phyloP scores from a whole-genome alignment of 2,329 filamentous ascomycete genomes.

The Cladosporium sp. region DNA sequence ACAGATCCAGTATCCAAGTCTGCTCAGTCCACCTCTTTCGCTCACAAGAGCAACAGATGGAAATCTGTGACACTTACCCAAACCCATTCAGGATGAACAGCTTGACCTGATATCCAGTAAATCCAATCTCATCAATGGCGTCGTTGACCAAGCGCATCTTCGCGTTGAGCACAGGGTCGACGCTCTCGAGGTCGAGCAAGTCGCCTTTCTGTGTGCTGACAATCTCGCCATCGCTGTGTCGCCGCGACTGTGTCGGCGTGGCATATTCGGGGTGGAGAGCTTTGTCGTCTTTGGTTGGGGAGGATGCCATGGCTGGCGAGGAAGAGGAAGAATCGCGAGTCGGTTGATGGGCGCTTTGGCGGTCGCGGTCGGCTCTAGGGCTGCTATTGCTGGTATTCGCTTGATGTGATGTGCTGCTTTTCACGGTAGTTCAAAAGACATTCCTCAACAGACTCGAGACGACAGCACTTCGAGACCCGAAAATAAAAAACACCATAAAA shows the following conservation, averaged over 20 bases:
- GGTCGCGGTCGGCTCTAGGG: neutral
- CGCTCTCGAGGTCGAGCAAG: slow-evolving; percentile 52
- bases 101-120: slow-evolving; percentile 52
- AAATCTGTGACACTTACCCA: slow-evolving; percentile 42
- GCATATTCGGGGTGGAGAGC: neutral
- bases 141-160: slow-evolving; percentile 69
- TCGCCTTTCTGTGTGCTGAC: slow-evolving; percentile 37
- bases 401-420: neutral
- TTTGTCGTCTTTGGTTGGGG: neutral
- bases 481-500: no score
- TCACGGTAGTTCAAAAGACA: neutral
- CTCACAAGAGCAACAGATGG: neutral
- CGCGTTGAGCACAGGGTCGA: slow-evolving; percentile 57
- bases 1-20: no score
- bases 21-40: neutral
- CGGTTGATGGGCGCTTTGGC: neutral
- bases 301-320: neutral
- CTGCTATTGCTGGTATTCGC: neutral
- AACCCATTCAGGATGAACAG: slow-evolving; percentile 59
- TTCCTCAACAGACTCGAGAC: neutral
- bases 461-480: no score
- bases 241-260: neutral
- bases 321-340: neutral
- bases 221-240: neutral
- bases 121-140: slow-evolving; percentile 52